phyloP scores from a whole-genome alignment of 176 grass and related monocot genomes.

The sorghum (Sorghum bicolor) region DNA sequence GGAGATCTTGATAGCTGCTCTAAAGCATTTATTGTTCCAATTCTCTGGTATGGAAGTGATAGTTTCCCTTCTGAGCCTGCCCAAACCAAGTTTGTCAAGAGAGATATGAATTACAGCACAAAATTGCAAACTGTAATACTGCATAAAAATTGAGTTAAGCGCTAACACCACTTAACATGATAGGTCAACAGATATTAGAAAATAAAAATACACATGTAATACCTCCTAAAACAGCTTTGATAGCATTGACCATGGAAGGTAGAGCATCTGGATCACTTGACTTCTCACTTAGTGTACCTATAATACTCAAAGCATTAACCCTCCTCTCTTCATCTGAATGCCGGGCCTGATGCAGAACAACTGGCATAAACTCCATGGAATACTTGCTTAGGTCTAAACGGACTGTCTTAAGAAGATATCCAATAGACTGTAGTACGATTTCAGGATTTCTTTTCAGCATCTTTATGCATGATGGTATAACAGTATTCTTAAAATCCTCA shows the following conservation, averaged over 20 bases:
- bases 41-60: constrained; percentile 78
- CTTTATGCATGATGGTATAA: constrained; percentile 90
- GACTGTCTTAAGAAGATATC: constrained; percentile 59
- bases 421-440: constrained; percentile 80
- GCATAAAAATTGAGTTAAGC: neutral
- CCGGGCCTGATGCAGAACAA: constrained; percentile 73
- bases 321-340: constrained; percentile 90
- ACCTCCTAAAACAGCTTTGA: constrained; percentile 93
- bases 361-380: constrained; percentile 67
- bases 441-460: constrained; percentile 98
- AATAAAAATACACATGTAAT: constrained; percentile 15
- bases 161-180: constrained; percentile 21
- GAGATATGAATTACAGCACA: constrained; percentile 4
- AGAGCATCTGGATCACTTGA: constrained; percentile 92
- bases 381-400: constrained; percentile 91
- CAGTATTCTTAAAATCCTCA: constrained; percentile 70
- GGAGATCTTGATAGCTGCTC: constrained; percentile 71
- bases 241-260: constrained; percentile 71
- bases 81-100: constrained; percentile 36
- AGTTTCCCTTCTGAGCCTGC: constrained; percentile 98
- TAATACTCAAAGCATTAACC: constrained; percentile 66
- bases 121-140: neutral
- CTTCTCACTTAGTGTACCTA: constrained; percentile 74
- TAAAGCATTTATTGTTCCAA: constrained; percentile 78
- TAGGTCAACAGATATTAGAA: constrained; percentile 28